Evolutionary conservation across 2,329 filamentous ascomycete species (phyloP).

Genomic region (Hypoxylon sp.): DNA sequence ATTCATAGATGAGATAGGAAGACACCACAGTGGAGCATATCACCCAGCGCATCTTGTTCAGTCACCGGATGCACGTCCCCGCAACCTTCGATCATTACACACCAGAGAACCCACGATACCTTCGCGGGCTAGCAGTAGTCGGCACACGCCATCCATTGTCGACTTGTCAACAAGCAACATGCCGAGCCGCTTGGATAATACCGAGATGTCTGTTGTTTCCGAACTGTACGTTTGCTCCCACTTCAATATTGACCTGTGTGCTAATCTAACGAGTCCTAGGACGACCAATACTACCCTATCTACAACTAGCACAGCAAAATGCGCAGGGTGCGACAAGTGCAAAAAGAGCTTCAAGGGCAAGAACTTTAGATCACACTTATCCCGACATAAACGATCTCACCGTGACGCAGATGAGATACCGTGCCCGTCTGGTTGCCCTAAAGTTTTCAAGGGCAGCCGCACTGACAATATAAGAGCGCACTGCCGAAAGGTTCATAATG

Average conservation of each 20-base stretch:
- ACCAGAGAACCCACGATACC: neutral
- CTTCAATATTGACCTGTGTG: neutral
- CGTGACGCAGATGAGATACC: neutral
- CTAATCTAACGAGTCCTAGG: constrained; percentile 19
- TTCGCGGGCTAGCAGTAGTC: constrained; percentile 17
- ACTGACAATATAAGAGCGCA: constrained; percentile 40
- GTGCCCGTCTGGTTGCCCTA: constrained; percentile 25
- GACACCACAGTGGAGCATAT: constrained; percentile 17
- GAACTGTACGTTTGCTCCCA: constrained; percentile 11
- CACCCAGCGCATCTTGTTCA: constrained; percentile 22
- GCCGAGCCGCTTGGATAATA: constrained; percentile 9
- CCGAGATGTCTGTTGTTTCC: constrained; percentile 11
- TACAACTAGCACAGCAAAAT: constrained; percentile 2
- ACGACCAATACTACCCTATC: constrained; percentile 26
- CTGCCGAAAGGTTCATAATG: constrained; percentile 27
- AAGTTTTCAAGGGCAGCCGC: constrained; percentile 20
- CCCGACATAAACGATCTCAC: constrained; percentile 34
- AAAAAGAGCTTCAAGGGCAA: constrained; percentile 22
- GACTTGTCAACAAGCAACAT: constrained; percentile 14
- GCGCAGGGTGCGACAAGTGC: constrained; percentile 25
- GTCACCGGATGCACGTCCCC: neutral
- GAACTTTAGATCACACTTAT: constrained; percentile 27
- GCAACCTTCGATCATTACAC: neutral
- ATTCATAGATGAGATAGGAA: constrained; percentile 16
- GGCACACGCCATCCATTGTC: constrained; percentile 10